Conservation (phyloP, 345 rosid genomes). For the Arabidopsis arenosa region DNA sequence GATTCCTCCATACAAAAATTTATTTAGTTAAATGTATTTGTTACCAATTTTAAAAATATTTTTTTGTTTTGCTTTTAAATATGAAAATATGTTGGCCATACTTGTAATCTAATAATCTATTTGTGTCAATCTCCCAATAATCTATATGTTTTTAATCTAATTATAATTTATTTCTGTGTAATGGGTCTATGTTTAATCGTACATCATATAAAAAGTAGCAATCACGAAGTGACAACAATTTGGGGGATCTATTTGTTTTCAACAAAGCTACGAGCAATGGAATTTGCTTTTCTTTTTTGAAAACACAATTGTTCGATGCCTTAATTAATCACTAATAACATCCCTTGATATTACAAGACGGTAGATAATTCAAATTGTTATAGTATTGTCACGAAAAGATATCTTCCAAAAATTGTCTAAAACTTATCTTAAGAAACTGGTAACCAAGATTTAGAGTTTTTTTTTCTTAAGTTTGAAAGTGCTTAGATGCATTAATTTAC, state of each 20-base stretch:
- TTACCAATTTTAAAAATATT: not conserved
- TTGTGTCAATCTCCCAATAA: no score
- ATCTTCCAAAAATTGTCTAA: not conserved
- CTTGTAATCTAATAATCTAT: constrained; percentile 2
- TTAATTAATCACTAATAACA: constrained; percentile 27
- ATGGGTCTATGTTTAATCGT: constrained; percentile 31
- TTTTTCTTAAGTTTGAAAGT: not conserved
- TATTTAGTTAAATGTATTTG: not conserved
- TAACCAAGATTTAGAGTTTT: not conserved
- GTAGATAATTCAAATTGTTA: not conserved
- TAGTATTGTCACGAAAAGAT: no score
- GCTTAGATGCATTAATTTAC: no score
- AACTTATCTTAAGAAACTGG: not conserved
- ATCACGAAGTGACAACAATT: constrained; percentile 47
- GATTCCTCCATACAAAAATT: constrained; percentile 39
- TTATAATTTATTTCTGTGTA: no score
- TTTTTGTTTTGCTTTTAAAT: no score
- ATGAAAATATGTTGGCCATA: constrained; percentile 4
- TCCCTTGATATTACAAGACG: constrained; percentile 39
- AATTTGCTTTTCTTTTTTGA: constrained; percentile 46
- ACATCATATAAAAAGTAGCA: constrained; percentile 30
- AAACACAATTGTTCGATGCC: constrained; percentile 42
- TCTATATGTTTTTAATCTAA: not conserved
- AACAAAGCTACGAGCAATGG: constrained; percentile 57
- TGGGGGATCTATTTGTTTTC: constrained; percentile 55